A percentile compares a stretch with the other conserved stretches of the same genome.
These are phyloP conservation scores for Rosa multiflora DNA, from an alignment of 306 rosid genomes.

Conservation along the genomic window DNA sequence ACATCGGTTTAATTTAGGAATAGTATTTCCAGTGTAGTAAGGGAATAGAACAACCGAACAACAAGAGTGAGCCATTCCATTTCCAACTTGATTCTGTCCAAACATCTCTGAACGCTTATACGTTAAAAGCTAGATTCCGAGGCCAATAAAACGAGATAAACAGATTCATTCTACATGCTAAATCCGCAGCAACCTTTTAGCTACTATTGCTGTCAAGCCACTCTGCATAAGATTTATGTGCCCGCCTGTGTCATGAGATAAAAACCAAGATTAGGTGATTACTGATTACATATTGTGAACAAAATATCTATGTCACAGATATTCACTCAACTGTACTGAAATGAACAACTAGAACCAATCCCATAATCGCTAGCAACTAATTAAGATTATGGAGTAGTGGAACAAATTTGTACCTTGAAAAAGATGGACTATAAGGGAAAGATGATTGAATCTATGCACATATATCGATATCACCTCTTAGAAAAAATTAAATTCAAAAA, in stretches of 20 bases:
- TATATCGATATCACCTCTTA: neutral
- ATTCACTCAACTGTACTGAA: neutral
- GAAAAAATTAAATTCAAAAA: neutral
- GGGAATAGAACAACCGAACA: neutral
- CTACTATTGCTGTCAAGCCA: neutral
- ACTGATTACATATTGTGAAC: neutral
- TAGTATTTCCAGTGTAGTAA: neutral
- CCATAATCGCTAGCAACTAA: neutral
- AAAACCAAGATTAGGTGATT: neutral
- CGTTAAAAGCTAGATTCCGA: neutral
- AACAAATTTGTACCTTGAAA: neutral
- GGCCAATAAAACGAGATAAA: neutral
- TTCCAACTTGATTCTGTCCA: neutral
- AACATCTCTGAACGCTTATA: neutral
- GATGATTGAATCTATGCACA: neutral
- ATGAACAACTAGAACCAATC: neutral
- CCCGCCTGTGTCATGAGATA: neutral
- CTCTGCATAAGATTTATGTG: neutral
- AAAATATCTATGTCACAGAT: neutral
- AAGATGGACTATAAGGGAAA: neutral
- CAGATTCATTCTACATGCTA: neutral
- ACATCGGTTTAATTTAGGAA: neutral
- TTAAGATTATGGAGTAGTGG: neutral
- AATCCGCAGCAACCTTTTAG: neutral
- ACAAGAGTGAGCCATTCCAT: neutral